Base-by-base conservation (phyloP, 2,329 filamentous ascomycete genomes). In the Escovopsis weberi region DNA sequence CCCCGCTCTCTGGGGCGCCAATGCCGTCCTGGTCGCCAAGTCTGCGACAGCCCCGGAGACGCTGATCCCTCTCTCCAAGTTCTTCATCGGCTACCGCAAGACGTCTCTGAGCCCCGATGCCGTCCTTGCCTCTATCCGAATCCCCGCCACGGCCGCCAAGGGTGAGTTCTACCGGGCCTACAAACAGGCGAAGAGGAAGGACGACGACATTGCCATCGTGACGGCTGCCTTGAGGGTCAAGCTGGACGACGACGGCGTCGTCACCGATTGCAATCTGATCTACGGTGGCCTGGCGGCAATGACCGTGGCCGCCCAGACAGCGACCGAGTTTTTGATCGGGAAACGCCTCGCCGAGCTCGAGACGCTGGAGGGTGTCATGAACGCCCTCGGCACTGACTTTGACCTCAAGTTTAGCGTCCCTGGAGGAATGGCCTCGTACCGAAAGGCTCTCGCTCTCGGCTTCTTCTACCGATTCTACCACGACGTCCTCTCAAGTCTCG, bases 381-480 rank as follows among this genome's bases (percentile, higher is more conserved):
- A 78, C 51, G 83, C 85, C 1, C 67, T 98, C n/a, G 88, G 86
- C 48, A 70, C 75, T 41, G 91, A 96, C 55, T 98, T 98, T 55
- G 77, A 93, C 57, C 70, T 98, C 28, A 72, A 76, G 4, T 96
- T 94, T 53, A 81, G 87, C 42, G 91, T 98, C 1, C 91, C 89
- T 0, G 91, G 91, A 50, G 91, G 91, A 33, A 98, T 98, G 91
- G 89, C 91, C 0, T 94, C 87, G 1, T 98, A 96, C 57, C 73
- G 91, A 26, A 94, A 91, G 58, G 85, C 87, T 1, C 67, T 98
- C 8, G 89, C 91, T 0, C 68, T 96, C 41, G 81, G 88, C 2
- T 94, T 98, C 70, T 96, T 96, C 64, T 96, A 96, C 62, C 80
- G 87, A 34, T 98, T 95, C 62, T 96, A 94, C 57, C 85, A 96